Evolutionary conservation across 2,329 filamentous ascomycete species (phyloP).

Genomic region (Fusarium drepaniforme): DNA sequence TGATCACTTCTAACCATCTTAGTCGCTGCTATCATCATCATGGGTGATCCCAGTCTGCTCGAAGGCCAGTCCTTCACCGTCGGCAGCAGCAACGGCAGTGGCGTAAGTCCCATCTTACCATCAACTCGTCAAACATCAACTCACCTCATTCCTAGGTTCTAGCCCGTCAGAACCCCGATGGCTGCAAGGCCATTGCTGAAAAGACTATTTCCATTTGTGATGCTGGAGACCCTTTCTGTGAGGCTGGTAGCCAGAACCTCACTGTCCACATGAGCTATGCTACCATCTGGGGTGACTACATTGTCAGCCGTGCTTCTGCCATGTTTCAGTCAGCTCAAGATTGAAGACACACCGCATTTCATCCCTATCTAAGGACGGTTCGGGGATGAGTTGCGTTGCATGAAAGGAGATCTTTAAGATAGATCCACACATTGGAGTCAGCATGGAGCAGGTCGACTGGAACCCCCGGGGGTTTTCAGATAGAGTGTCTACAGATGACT

Average conservation of each 20-base stretch:
- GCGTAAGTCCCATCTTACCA: slow-evolving; percentile 16
- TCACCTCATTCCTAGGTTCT: slow-evolving; percentile 26
- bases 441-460: background rate
- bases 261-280: slow-evolving; percentile 32
- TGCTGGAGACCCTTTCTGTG: slow-evolving; percentile 29
- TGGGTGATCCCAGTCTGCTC: slow-evolving; percentile 30
- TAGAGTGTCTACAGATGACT: background rate
- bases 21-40: slow-evolving; percentile 19
- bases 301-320: slow-evolving; percentile 46
- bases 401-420: background rate
- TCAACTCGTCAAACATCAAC: background rate
- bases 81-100: slow-evolving; percentile 26
- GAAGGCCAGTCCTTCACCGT: slow-evolving; percentile 22
- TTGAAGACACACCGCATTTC: background rate
- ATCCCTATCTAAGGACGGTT: background rate
- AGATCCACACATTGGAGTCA: background rate
- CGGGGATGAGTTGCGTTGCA: background rate
- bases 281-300: slow-evolving; percentile 39
- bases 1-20: background rate
- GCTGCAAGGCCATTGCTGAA: slow-evolving; percentile 14
- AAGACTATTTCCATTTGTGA: slow-evolving; percentile 36
- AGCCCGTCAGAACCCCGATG: slow-evolving; percentile 13
- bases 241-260: slow-evolving; percentile 25
- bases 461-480: background rate
- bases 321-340: slow-evolving; percentile 7